A percentile compares a stretch with the other conserved stretches of the same genome.
Evolutionary conservation across 192 early-diverging fungal genomes (phyloP).

Genomic region (Haplosporangium gracile): DNA sequence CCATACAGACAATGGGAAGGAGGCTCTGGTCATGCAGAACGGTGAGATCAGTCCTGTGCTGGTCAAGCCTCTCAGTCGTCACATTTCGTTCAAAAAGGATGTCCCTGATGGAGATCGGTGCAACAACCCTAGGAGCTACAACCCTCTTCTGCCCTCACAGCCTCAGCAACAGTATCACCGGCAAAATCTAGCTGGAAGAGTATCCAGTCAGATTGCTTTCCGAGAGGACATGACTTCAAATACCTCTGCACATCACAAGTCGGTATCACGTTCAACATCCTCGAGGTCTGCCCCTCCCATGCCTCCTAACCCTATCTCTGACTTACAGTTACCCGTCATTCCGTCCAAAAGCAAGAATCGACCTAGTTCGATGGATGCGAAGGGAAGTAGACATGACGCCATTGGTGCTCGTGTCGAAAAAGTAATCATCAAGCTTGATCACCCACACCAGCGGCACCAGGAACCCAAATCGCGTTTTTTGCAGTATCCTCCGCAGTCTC

Average conservation of each 20-base stretch:
- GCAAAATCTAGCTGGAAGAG: background rate
- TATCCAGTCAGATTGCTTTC: background rate
- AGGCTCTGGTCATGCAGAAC: background rate
- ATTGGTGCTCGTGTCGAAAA: background rate
- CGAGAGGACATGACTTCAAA: background rate
- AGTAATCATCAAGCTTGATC: slow-evolving; percentile 15
- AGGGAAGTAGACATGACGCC: background rate
- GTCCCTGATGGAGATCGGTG: background rate
- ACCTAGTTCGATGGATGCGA: slow-evolving; percentile 16
- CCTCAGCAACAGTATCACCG: background rate
- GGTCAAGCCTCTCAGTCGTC: background rate
- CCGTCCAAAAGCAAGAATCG: slow-evolving; percentile 42
- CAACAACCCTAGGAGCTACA: background rate
- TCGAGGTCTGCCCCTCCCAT: background rate
- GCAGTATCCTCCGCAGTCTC: background rate
- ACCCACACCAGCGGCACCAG: background rate
- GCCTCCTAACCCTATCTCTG: background rate
- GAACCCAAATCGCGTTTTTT: background rate
- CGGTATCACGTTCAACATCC: background rate
- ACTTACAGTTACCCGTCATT: slow-evolving; percentile 9
- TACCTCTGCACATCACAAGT: background rate
- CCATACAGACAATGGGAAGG: background rate
- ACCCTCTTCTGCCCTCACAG: background rate
- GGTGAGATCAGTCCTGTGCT: background rate
- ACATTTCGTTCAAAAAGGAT: background rate